Evolutionary conservation across 2,329 filamentous ascomycete species (phyloP), one percentile per base, ranked within the genome.

Genomic region (Pyrenophora tritici-repentis): DNA sequence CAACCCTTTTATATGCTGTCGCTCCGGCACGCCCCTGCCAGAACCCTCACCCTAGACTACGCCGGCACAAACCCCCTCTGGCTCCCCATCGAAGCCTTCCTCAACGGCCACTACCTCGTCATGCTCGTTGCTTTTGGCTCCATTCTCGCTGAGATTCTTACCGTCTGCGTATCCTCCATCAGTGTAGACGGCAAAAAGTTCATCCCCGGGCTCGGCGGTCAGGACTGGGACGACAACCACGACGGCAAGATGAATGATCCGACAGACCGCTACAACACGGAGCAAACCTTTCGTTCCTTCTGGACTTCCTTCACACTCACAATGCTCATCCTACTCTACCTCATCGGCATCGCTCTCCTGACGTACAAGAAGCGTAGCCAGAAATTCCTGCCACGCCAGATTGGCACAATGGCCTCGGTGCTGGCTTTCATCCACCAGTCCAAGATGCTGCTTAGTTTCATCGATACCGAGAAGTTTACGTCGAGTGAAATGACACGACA

Each of bases 351-450:
- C 17, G 83, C 86, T 0, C 70, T 73, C 1, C 63, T 86, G 1
- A 86, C 88, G 14, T 87, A 88, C 63, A 50, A 78, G 14, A 81
- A 83, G 1, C 83, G 89, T 12, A 80, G 85, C 0, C 83, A 85
- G 47, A 83, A 88, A 2, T 91, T 92, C 71, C 76, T 92, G 48
- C 89, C 89, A 1, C 83, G 89, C 4, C 87, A 91, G 75, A 88
- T 89, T 3, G 90, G 86, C 62, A 91, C 88, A 16, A 91, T 93
- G 61, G 86, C 88, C 1, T 86, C 83, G 36, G 83, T 91, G 45
- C 78, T 93, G 46, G 88, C 87, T 0, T 92, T 88, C 65, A 88
- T 92, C 53, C 86, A 92, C 72, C 88, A 91, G 74, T 87, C 83
- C 70, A 89, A 88, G 73, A 91, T 92, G 89, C 75, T 92, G 38